Evolutionary conservation across 1,139 yeast genomes (phyloP).

Genomic region (Chernovozyma aurita): DNA sequence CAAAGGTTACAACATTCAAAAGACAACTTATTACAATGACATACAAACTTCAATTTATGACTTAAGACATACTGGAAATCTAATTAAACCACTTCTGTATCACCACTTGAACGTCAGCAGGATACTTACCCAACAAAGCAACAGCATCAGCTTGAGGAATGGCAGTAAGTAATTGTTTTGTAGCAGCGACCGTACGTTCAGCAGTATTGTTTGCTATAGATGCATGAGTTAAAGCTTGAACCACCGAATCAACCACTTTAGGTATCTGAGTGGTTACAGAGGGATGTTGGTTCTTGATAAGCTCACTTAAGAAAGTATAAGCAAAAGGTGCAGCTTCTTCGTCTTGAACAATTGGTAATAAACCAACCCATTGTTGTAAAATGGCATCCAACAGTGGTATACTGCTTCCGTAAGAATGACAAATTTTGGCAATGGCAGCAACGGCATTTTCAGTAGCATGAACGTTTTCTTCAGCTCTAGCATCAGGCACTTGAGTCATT

Average conservation of each 20-base stretch:
- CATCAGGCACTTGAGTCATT: conserved; percentile 76
- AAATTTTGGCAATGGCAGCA: conserved; percentile 78
- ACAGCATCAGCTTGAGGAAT: conserved; percentile 63
- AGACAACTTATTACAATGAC: too few relatives aligned
- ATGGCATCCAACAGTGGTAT: conserved; percentile 63
- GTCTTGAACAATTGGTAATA: conserved; percentile 80
- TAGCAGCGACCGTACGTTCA: conserved; percentile 55
- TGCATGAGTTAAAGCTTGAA: conserved; percentile 70
- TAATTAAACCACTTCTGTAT: conserved; percentile 58
- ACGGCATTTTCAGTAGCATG: conserved; percentile 85
- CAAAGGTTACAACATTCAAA: too few relatives aligned
- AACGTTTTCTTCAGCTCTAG: conserved; percentile 78
- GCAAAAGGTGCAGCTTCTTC: conserved; percentile 89
- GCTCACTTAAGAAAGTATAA: conserved; percentile 69
- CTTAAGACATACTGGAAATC: too few relatives aligned
- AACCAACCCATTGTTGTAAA: conserved; percentile 71
- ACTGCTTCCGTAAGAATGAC: conserved; percentile 50
- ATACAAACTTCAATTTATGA: too few relatives aligned
- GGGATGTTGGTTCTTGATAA: conserved; percentile 68
- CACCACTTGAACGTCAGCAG: conserved; percentile 57
- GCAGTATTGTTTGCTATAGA: conserved; percentile 71
- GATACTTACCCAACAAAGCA: conserved; percentile 57
- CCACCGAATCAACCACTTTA: conserved; percentile 66
- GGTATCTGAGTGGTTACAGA: conserved; percentile 54
- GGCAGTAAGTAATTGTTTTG: conserved; percentile 46